Evolutionary conservation across 306 rosid species (phyloP), one percentile per base, ranked within the genome.

Genomic region (Trichosanthes cucumerina): DNA sequence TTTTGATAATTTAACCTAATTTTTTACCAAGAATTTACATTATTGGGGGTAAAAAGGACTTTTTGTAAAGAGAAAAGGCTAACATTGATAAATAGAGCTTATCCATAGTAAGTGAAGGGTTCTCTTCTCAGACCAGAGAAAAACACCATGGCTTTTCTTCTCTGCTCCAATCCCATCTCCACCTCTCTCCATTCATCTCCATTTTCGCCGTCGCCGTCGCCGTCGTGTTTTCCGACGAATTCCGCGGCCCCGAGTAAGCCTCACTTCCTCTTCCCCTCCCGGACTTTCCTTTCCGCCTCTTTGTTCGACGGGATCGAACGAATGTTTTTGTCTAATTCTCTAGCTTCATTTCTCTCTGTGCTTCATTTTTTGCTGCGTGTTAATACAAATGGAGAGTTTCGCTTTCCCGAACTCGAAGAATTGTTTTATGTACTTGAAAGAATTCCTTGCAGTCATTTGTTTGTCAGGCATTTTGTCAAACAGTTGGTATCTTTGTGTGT

Each of bases 91-190:
- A 7, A 19, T 6, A 33, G 5, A 77, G 65, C 81, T 79, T 79
- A 79, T 79, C 81, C 81, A 52, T 6, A 77, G 24, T 24, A 0
- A 15, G 24, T 2, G 26, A 47, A 44, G 44, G 28, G 28, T 24
- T 49, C 76, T 19, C 56, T 24, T 49, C 76, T 19, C 56, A 43
- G 13, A 14, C 26, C 49, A 21, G 56, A 78, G 47, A 24, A 47
- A 47, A 36, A 19, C 65, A 54, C 21, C 34, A 57, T 94, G 97
- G 89, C 90, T 78, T 84, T 83, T 53, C 82, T 90, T 52, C 85
- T 87, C 79, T 84, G 83, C 81, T 84, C 80, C 82, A 87, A 86
- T 88, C 87, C 89, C 75, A 63, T 86, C 82, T 31, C 77, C 79
- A 23, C 80, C 80, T 80, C 84, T 80, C 82, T 75, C 60, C 81